Conservation (phyloP, 306 rosid species). For the Delonix regia region DNA sequence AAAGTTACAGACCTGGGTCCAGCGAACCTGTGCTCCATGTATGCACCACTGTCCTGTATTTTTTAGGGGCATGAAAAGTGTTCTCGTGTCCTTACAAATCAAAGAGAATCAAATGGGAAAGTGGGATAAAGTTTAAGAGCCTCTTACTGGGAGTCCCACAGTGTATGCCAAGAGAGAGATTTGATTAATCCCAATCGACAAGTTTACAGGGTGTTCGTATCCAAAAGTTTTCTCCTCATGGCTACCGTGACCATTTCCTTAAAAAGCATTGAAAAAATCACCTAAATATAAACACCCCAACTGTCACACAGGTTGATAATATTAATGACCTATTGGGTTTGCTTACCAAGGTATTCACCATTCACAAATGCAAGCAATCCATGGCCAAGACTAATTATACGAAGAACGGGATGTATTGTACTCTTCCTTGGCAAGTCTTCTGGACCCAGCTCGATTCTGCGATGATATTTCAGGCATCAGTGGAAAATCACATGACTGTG, state of each 20-base stretch:
- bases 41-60: constrained; percentile 89
- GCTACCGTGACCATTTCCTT: constrained; percentile 70
- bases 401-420: constrained; percentile 51
- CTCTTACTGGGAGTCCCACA: constrained; percentile 83
- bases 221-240: constrained; percentile 66
- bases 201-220: constrained; percentile 35
- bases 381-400: constrained; percentile 74
- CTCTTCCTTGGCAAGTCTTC: constrained; percentile 55
- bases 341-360: constrained; percentile 67
- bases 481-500: background rate
- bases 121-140: background rate
- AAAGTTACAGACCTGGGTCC: constrained; percentile 62
- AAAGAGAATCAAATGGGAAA: background rate
- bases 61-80: background rate
- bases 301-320: background rate
- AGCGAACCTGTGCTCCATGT: constrained; percentile 89
- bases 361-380: constrained; percentile 67
- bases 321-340: background rate
- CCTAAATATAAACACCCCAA: background rate
- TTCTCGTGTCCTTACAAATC: background rate
- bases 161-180: constrained; percentile 57
- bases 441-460: constrained; percentile 57
- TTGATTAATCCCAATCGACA: constrained; percentile 57
- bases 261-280: background rate
- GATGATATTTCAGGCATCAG: background rate